These are phyloP conservation scores for Kluyveromyces wickerhamii DNA, from an alignment of 805 yeast species.

Conservation along the genomic window DNA sequence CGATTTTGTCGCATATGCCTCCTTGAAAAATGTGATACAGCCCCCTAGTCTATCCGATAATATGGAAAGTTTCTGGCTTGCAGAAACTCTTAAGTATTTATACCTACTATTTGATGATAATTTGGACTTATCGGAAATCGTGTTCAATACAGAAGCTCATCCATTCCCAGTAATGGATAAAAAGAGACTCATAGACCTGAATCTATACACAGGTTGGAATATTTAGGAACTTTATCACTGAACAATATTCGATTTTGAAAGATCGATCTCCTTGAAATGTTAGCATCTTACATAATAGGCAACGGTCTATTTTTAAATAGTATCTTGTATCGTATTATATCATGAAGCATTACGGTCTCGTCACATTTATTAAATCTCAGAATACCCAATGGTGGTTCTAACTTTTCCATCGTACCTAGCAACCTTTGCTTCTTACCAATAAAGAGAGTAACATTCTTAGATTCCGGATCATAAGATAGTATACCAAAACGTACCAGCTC, in stretches of 20 bases:
- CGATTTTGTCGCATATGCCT: constrained; percentile 41
- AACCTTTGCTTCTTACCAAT: constrained; percentile 66
- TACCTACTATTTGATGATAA: constrained; percentile 71
- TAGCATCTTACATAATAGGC: constrained; percentile 54
- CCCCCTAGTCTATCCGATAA: constrained; percentile 57
- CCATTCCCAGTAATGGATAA: constrained; percentile 64
- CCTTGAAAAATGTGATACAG: constrained; percentile 57
- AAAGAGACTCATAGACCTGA: constrained; percentile 9
- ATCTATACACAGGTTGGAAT: constrained; percentile 26
- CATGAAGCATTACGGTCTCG: constrained; percentile 43
- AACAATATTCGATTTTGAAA: constrained; percentile 1
- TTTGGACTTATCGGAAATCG: constrained; percentile 58
- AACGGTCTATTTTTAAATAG: constrained; percentile 63
- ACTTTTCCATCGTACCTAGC: constrained; percentile 48
- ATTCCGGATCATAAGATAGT: constrained; percentile 15
- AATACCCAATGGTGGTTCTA: constrained; percentile 61
- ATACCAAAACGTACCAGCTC: constrained; percentile 22
- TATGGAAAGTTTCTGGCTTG: constrained; percentile 89
- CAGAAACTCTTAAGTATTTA: constrained; percentile 84
- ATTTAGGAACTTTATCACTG: constrained; percentile 12
- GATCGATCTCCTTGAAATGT: not conserved
- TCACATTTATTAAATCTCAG: constrained; percentile 35
- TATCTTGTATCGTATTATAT: constrained; percentile 49
- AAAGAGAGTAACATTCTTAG: constrained; percentile 44
- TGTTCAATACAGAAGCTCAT: constrained; percentile 91